phyloP scores from a whole-genome alignment of 441 rosid genomes.

The Iberis amara region DNA sequence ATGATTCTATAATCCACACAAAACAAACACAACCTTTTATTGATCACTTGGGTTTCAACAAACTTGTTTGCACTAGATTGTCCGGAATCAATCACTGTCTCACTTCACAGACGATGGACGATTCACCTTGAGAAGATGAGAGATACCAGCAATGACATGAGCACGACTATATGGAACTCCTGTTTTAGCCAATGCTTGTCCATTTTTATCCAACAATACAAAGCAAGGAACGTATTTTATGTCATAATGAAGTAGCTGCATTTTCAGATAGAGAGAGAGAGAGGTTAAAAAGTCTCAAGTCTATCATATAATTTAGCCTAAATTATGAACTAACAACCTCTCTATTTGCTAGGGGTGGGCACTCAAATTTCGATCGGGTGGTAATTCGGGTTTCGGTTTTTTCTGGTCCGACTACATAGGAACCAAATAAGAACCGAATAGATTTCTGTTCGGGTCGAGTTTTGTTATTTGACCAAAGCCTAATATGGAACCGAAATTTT shows the following conservation, averaged over 20 bases:
- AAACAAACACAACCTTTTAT: background rate
- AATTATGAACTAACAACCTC: background rate
- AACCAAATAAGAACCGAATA: no score
- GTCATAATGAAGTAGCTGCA: constrained; percentile 85
- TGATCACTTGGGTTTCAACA: constrained; percentile 3
- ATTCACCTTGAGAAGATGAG: constrained; percentile 74
- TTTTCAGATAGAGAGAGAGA: constrained; percentile 12
- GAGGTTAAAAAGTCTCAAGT: background rate
- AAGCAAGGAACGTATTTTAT: constrained; percentile 85
- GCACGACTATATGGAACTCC: constrained; percentile 77
- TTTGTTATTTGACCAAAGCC: no score
- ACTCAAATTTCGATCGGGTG: no score
- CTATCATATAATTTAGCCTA: no score
- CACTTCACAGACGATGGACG: constrained; percentile 18
- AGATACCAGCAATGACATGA: constrained; percentile 78
- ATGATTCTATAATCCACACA: background rate
- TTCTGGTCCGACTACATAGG: no score
- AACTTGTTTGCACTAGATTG: background rate
- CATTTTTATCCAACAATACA: constrained; percentile 75
- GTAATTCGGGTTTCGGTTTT: no score
- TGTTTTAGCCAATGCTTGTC: constrained; percentile 73
- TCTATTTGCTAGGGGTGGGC: background rate
- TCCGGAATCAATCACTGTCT: no score
- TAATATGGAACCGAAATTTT: no score
- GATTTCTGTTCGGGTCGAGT: no score